Evolutionary conservation across 2,329 filamentous ascomycete genomes (phyloP).

Genomic region (Colletotrichum chlorophyti): DNA sequence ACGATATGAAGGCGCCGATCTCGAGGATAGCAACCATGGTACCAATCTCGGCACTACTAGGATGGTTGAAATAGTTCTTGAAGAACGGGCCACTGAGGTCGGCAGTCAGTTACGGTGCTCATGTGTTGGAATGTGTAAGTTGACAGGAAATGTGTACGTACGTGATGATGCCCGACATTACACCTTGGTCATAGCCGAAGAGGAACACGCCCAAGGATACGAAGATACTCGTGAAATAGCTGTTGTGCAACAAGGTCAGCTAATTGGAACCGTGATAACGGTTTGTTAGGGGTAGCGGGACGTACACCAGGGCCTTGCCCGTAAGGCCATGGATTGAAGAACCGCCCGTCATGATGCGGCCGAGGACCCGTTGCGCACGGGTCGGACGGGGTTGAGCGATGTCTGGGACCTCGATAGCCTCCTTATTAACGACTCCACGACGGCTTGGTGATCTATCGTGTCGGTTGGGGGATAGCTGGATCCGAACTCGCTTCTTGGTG

Average conservation of each 20-base stretch:
- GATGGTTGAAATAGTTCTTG: conserved; percentile 90
- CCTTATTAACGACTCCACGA: conserved; percentile 63
- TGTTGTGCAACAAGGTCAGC: conserved; percentile 45
- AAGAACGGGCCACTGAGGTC: conserved; percentile 78
- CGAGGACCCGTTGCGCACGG: conserved; percentile 73
- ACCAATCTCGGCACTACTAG: conserved; percentile 84
- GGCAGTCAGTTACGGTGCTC: not conserved
- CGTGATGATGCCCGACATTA: conserved; percentile 80
- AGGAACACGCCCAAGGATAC: conserved; percentile 87
- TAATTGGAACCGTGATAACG: not conserved
- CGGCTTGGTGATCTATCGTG: conserved; percentile 43
- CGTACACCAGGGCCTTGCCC: conserved; percentile 90
- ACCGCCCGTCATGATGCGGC: conserved; percentile 85
- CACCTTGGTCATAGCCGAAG: conserved; percentile 89
- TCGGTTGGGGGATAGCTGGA: conserved; percentile 58
- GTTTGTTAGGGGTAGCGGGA: conserved; percentile 32
- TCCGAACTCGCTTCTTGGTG: conserved; percentile 73
- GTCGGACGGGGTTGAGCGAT: conserved; percentile 69
- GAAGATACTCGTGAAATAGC: conserved; percentile 94
- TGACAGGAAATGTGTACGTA: conserved; percentile 46
- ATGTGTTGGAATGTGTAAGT: not conserved
- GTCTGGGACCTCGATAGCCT: conserved; percentile 83
- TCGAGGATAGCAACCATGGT: conserved; percentile 98
- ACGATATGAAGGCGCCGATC: conserved; percentile 90
- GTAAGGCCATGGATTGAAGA: conserved; percentile 88